Base-by-base conservation (phyloP, 1,284 basidiomycete species). In the Stereum hirsutum region DNA sequence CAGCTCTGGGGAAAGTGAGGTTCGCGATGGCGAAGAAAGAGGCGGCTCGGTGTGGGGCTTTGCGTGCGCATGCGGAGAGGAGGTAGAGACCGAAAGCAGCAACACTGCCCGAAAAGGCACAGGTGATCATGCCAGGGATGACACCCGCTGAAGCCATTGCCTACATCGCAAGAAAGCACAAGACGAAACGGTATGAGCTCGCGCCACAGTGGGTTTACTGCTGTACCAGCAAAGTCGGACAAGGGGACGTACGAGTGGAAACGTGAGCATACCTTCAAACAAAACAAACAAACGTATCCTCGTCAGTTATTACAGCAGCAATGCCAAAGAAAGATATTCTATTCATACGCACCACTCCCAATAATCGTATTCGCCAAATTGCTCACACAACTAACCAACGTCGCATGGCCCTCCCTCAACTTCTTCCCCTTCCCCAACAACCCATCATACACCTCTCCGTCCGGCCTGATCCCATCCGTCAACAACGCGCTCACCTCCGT, bases 11-110 rank as follows among this genome's bases (percentile, higher is more conserved):
- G 56, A 91, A 95, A 0, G 93, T 93, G 49, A 96, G 66, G 52
- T 85, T 72, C 1, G 90, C 77, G 15, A 97, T 72, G 27, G 88
- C 81, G 53, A 92, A 93, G 65, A 96, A 97, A 21, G 89, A 93
- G 8, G 92, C 73, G 28, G 76, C 79, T 34, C 88, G 69, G 49
- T 88, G 82, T 10, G 75, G 72, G 1, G 90, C 76, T 46, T 81
- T 72, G n/a, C 78, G 75, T 1, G 95, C 96, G 57, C 89, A 94
- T 10, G 88, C 65, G 7, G 89, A 85, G 23, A 99, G 75, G 12
- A 98, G 74, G 60, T 96, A 93, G 3, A 99, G 68, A 6, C 95
- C 96, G 52, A 96, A 91, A 0, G 75, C 80, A 3, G 85, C 85
- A 8, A 89, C 80, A 6, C 63, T 61, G 5, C 88, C 95, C 31